Evolutionary conservation across 2,329 filamentous ascomycete genomes (phyloP), one percentile per base, ranked within the genome.

Genomic region (Cladorrhinum sp.): DNA sequence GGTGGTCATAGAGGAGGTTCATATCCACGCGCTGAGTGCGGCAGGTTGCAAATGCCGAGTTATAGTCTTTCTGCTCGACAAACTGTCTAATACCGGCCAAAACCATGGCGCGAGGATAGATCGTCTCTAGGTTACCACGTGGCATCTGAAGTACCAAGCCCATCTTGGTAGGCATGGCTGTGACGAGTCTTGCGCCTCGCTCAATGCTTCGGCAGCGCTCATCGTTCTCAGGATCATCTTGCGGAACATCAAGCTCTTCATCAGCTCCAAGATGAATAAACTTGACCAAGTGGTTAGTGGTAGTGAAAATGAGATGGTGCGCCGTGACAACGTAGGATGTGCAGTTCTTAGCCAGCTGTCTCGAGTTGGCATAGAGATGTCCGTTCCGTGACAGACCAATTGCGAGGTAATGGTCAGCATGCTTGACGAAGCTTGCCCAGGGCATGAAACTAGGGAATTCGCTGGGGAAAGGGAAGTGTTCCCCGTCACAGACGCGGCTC

Each of bases 1-100:
- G 86, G 75, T 98, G 91, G 70, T 99, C 95, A 70, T 96, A 93
- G 2, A 99, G 79, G 63, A 99, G 93, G 70, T 99, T 99, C 89
- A 98, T 93, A 70, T 99, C 95, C 0, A 99, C 95, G 67, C 96
- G 86, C 72, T 99, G 96, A 22, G 88, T 93, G 55, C 95, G 87
- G 72, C 95, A 98, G 64, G 92, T 88, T 22, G 90, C 79, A 72
- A 97, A 99, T 0, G 95, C 95, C 55, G 85, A 85, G 53, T 83
- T 85, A 70, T 97, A 99, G 68, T 95, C 86, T 72, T 90, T 90
- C 29, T 84, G 79, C 57, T 92, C 89, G 55, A 99, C 91, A 55
- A 90, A 85, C 54, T 85, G 84, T 52, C 95, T 85, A 59, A 99
- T 96, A 24, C 92, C 93, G 1, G 92, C 92, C 53, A 99, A 80